Conservation (phyloP, 306 rosid species). For the Morella rubra region DNA sequence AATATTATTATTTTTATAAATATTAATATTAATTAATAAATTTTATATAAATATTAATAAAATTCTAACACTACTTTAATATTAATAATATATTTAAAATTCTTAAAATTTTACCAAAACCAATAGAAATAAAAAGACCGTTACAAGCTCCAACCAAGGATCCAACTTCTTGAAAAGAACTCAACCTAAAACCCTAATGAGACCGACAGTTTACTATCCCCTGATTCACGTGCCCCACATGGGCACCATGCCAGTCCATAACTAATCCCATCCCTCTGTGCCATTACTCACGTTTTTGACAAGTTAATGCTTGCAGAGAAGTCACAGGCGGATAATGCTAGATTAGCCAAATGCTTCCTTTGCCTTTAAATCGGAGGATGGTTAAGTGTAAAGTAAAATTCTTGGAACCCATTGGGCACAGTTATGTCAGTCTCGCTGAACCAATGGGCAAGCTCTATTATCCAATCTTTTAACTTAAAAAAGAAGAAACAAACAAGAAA, state of each 20-base stretch:
- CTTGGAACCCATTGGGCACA: neutral
- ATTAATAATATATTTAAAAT: too few relatives aligned
- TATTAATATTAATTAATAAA: too few relatives aligned
- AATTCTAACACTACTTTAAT: too few relatives aligned
- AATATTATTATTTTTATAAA: too few relatives aligned
- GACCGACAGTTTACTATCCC: conserved; percentile 9
- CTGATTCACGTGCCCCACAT: conserved; percentile 18
- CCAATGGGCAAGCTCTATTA: too few relatives aligned
- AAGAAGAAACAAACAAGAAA: too few relatives aligned
- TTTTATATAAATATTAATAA: too few relatives aligned
- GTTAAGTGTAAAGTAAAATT: neutral
- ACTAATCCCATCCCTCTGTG: neutral
- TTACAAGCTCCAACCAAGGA: conserved; percentile 1
- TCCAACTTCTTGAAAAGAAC: conserved; percentile 21
- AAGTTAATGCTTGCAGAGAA: neutral
- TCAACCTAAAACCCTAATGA: conserved; percentile 7
- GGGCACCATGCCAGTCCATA: neutral
- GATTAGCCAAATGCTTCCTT: conserved; percentile 15
- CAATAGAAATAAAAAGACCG: too few relatives aligned
- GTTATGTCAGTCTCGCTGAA: neutral
- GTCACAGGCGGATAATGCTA: neutral
- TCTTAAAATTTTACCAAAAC: too few relatives aligned
- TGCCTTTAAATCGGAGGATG: conserved; percentile 14
- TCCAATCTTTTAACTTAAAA: too few relatives aligned
- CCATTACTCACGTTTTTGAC: neutral